Evolutionary conservation across 352 stramenopile species (phyloP).

Genomic region (Phytopythium ostracodes): DNA sequence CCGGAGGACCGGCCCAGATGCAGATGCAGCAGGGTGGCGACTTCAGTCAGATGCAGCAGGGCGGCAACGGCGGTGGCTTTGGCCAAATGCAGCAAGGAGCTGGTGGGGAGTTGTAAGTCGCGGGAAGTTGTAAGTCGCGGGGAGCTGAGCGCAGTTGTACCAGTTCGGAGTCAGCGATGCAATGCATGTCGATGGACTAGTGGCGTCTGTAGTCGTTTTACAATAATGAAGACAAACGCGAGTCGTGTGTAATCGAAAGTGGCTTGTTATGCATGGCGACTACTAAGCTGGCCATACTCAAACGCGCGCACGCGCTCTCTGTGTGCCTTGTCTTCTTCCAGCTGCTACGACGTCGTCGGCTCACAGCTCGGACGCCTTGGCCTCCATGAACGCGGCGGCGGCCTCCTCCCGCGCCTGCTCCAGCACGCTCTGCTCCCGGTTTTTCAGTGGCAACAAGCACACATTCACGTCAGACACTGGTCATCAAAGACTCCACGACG

Average conservation of each 20-base stretch:
- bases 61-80: background rate
- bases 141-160: background rate
- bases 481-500: background rate
- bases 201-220: background rate
- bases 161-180: background rate
- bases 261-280: background rate
- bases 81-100: background rate
- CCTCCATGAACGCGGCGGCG: constrained; percentile 16
- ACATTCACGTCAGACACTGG: constrained; percentile 1
- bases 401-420: constrained; percentile 31
- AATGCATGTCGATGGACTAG: background rate
- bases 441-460: background rate
- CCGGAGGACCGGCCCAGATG: background rate
- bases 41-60: background rate
- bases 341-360: background rate
- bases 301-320: background rate
- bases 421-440: constrained; percentile 29
- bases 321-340: background rate
- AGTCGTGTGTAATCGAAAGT: background rate
- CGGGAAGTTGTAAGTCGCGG: background rate
- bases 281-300: background rate
- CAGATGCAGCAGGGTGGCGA: background rate
- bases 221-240: background rate
- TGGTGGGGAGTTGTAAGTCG: background rate
- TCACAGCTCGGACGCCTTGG: constrained; percentile 3